phyloP scores from a whole-genome alignment of 768 basidiomycete species.

The Leccinum boreale region DNA sequence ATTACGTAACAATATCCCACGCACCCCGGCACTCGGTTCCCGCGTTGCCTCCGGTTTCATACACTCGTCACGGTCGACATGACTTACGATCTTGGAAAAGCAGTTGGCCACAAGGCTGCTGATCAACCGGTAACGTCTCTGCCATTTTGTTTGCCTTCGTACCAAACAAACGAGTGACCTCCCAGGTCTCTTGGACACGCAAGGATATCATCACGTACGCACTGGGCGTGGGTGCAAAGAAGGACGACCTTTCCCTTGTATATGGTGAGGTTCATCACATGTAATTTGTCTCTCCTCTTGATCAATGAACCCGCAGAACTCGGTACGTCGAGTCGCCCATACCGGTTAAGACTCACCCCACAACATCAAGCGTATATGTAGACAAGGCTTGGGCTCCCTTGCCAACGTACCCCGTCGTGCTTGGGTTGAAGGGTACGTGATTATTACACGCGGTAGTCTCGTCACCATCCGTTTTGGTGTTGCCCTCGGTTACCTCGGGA shows the following conservation, averaged over 20 bases:
- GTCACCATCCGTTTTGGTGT: too few species aligned
- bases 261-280: conserved; percentile 51
- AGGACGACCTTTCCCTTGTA: conserved; percentile 62
- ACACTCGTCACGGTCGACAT: conserved; percentile 32
- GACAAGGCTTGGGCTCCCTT: conserved; percentile 71
- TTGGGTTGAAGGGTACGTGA: conserved; percentile 59
- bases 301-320: conserved; percentile 40
- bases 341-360: neutral
- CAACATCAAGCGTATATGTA: conserved; percentile 20
- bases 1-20: neutral
- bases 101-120: conserved; percentile 55
- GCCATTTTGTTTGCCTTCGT: neutral
- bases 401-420: conserved; percentile 83
- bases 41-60: neutral
- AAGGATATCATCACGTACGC: conserved; percentile 80
- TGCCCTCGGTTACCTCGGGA: too few species aligned
- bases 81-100: conserved; percentile 60
- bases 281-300: neutral
- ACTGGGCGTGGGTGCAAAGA: conserved; percentile 77
- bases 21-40: neutral
- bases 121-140: conserved; percentile 49
- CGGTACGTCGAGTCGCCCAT: conserved; percentile 31
- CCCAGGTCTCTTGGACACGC: conserved; percentile 79
- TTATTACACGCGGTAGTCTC: neutral
- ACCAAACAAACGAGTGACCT: neutral